Evolutionary conservation across 2,329 filamentous ascomycete genomes (phyloP).

Genomic region (Penicillium sp.): DNA sequence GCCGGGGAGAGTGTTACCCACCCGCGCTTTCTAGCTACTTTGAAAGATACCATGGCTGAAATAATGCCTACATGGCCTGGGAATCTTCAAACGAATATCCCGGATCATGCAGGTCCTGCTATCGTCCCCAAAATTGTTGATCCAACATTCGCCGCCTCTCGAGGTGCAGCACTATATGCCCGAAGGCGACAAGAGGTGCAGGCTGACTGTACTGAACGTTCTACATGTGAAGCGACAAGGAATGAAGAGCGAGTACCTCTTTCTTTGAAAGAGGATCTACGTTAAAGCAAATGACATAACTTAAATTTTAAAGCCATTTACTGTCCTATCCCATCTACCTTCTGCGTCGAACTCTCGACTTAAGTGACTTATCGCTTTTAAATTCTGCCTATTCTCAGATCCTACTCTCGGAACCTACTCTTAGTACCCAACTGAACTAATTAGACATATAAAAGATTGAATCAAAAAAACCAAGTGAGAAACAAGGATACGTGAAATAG

Average conservation of each 20-base stretch:
- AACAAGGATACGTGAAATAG: too few relatives aligned
- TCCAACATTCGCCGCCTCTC: slow-evolving; percentile 9
- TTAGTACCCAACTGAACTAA: too few relatives aligned
- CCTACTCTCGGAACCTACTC: too few relatives aligned
- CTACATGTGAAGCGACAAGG: slow-evolving; percentile 3
- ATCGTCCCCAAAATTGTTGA: background rate
- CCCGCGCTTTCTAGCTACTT: slow-evolving; percentile 1
- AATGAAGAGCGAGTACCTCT: background rate
- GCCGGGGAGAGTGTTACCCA: slow-evolving; percentile 10
- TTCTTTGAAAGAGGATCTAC: background rate
- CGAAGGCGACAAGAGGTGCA: slow-evolving; percentile 11
- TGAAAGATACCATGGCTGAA: slow-evolving; percentile 4
- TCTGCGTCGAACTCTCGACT: too few relatives aligned
- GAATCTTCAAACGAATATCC: background rate
- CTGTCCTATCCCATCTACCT: too few relatives aligned
- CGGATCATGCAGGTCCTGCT: background rate
- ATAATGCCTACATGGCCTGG: background rate
- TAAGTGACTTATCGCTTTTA: too few relatives aligned
- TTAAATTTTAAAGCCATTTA: too few relatives aligned
- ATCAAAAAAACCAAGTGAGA: too few relatives aligned
- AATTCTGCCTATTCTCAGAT: too few relatives aligned
- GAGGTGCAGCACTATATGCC: slow-evolving; percentile 9
- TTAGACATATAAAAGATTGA: too few relatives aligned
- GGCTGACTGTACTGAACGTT: slow-evolving; percentile 4
- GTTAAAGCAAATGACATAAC: background rate